Evolutionary conservation across 2,329 filamentous ascomycete genomes (phyloP).

Genomic region (Fusarium chuoi): DNA sequence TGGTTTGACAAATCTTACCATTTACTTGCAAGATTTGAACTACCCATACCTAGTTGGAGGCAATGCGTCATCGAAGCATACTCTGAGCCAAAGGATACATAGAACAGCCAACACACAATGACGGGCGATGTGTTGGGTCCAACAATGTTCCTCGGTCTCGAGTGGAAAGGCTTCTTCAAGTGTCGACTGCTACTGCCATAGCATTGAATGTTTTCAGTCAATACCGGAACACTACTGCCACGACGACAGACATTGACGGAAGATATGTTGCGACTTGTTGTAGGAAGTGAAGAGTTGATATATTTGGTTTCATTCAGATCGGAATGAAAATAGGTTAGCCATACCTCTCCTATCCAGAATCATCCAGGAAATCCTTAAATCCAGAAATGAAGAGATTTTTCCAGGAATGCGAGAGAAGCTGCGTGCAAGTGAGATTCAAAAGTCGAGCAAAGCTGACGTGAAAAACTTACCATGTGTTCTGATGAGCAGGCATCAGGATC

Average conservation of each 20-base stretch:
- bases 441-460: background rate
- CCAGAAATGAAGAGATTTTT: background rate
- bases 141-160: background rate
- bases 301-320: fast-evolving
- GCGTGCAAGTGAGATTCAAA: background rate
- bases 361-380: background rate
- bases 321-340: background rate
- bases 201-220: background rate
- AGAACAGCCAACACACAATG: background rate
- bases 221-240: fast-evolving
- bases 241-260: background rate
- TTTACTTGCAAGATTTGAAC: background rate
- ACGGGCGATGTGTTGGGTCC: background rate
- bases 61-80: background rate
- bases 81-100: background rate
- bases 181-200: fast-evolving
- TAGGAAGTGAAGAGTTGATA: background rate
- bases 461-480: fast-evolving
- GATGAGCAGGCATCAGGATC: background rate
- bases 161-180: background rate
- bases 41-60: background rate
- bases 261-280: too few species aligned
- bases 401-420: background rate
- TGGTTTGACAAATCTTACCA: background rate
- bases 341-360: background rate